Percentiles rank a stretch among this genome's conserved stretches.
Conservation (phyloP, 805 yeast species). For the Myxozyma vanderwaltii region DNA sequence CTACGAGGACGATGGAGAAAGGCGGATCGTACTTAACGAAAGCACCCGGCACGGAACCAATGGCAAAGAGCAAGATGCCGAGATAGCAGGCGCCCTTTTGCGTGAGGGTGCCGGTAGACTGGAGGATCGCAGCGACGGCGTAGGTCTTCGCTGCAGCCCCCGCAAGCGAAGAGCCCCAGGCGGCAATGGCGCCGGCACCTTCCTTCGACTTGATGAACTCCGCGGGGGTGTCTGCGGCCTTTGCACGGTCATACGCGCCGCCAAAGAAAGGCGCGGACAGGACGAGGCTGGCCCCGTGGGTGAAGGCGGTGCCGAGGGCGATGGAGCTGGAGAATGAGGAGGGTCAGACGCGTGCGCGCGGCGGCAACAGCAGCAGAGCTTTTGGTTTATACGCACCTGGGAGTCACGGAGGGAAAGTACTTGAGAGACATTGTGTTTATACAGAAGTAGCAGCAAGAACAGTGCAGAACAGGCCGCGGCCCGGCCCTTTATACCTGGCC, state of each 20-base stretch:
- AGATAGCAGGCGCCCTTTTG: constrained; percentile 47
- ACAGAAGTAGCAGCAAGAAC: neutral
- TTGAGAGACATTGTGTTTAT: constrained; percentile 35
- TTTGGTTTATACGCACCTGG: constrained; percentile 27
- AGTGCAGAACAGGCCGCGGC: neutral
- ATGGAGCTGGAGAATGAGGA: constrained; percentile 37
- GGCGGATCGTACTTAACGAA: constrained; percentile 31
- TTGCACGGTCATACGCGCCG: constrained; percentile 45
- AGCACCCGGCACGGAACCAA: constrained; percentile 43
- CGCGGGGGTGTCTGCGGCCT: constrained; percentile 41
- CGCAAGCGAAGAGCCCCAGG: constrained; percentile 42
- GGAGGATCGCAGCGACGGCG: constrained; percentile 46
- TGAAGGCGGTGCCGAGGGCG: constrained; percentile 47
- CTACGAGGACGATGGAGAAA: neutral
- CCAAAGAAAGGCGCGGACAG: constrained; percentile 46
- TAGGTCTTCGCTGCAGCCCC: constrained; percentile 47
- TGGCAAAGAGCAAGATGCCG: constrained; percentile 46
- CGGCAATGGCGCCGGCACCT: constrained; percentile 44
- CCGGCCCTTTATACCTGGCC: neutral
- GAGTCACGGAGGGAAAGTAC: constrained; percentile 35
- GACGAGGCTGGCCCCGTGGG: constrained; percentile 43
- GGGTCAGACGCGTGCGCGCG: no score
- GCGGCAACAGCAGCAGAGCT: no score
- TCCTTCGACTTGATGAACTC: constrained; percentile 44
- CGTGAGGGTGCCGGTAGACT: constrained; percentile 44